These are phyloP conservation scores for Sporothrix humicola DNA, from an alignment of 2,329 filamentous ascomycete genomes.

Conservation along the genomic window DNA sequence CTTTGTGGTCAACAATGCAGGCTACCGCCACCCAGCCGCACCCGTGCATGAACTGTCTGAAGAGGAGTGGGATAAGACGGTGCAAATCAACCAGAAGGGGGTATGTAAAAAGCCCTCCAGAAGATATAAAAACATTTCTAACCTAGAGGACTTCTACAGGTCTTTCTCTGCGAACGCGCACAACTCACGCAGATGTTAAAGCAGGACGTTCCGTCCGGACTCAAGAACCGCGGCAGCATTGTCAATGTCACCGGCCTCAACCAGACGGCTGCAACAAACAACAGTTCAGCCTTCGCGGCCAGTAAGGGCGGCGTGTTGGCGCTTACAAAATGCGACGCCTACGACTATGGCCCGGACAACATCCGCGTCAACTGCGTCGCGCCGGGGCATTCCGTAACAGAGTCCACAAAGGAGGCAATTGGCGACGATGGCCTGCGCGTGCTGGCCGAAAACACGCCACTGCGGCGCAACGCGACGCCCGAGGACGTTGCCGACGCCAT, in stretches of 20 bases:
- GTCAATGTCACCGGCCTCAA: constrained; percentile 8
- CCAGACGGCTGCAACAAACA: constrained; percentile 36
- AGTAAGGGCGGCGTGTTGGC: constrained; percentile 48
- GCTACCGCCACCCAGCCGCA: not conserved
- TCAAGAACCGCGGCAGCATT: constrained; percentile 17
- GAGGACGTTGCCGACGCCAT: not conserved
- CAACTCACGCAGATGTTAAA: constrained; percentile 13
- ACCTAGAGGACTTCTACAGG: not conserved
- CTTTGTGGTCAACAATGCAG: constrained; percentile 12
- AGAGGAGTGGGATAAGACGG: not conserved
- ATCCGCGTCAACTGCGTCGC: constrained; percentile 13
- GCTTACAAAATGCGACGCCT: not conserved
- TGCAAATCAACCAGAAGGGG: not conserved
- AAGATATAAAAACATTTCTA: not conserved
- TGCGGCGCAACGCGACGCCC: constrained; percentile 9
- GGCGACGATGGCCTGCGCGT: not conserved
- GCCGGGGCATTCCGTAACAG: not conserved
- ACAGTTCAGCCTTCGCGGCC: constrained; percentile 46
- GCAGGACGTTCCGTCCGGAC: constrained; percentile 6
- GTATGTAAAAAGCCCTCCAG: not conserved
- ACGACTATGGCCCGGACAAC: constrained; percentile 16
- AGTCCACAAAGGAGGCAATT: too few relatives aligned
- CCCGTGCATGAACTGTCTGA: constrained; percentile 4
- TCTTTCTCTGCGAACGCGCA: constrained; percentile 4
- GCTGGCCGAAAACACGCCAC: not conserved